These are phyloP conservation scores for Colletotrichum aenigma DNA, from an alignment of 2,329 filamentous ascomycete species.

Conservation along the genomic window DNA sequence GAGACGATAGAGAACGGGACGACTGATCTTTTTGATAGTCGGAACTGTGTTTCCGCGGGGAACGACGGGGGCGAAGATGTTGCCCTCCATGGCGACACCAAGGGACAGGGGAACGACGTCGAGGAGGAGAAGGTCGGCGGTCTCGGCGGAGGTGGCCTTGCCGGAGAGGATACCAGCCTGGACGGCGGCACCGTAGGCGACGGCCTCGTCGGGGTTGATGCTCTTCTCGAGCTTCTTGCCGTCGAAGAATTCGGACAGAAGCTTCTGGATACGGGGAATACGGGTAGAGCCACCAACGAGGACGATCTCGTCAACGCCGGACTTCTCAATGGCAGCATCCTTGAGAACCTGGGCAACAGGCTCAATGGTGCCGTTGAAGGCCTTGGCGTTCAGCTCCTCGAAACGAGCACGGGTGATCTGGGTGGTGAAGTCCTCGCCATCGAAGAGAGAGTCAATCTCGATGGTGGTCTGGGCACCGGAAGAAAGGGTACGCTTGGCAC, in stretches of 20 bases:
- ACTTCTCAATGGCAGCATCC: slow-evolving; percentile 88
- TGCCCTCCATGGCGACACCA: slow-evolving; percentile 99
- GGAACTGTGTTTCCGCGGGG: slow-evolving; percentile 79
- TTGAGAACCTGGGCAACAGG: slow-evolving; percentile 97
- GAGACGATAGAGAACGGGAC: no score
- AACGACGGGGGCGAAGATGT: slow-evolving; percentile 96
- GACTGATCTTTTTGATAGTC: slow-evolving; percentile 71
- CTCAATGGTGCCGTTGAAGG: slow-evolving; percentile 91
- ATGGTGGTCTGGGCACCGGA: slow-evolving; percentile 97
- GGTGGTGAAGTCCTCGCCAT: slow-evolving; percentile 96
- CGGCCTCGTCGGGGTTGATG: slow-evolving; percentile 99
- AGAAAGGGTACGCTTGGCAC: slow-evolving; percentile 98
- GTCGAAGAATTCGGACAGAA: slow-evolving; percentile 98
- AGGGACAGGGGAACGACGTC: slow-evolving; percentile 96
- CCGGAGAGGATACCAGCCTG: slow-evolving; percentile 98
- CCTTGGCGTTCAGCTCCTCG: slow-evolving; percentile 96
- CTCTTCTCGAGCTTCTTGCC: slow-evolving; percentile 99
- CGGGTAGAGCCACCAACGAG: slow-evolving; percentile 98
- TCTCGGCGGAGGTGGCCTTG: slow-evolving; percentile 95
- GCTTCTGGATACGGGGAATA: slow-evolving; percentile 99
- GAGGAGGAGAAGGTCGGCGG: slow-evolving; percentile 90
- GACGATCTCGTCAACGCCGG: slow-evolving; percentile 95
- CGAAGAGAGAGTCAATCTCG: slow-evolving; percentile 98
- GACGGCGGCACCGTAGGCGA: slow-evolving; percentile 97
- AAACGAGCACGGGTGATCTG: slow-evolving; percentile 98